Conservation (phyloP, 1,284 basidiomycete genomes). For the Melampsora americana region DNA sequence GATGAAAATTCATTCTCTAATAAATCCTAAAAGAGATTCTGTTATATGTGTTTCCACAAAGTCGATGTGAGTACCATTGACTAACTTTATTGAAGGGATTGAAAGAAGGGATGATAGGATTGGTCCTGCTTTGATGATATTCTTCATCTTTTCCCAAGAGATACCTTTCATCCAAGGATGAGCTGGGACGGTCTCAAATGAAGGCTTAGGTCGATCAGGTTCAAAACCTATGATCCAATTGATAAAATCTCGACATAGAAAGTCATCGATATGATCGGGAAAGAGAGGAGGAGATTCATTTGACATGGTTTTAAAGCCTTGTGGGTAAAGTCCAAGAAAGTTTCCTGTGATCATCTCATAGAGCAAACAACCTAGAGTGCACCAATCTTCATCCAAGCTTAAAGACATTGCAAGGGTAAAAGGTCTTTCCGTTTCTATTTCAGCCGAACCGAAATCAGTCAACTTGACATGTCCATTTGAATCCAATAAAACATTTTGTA, state of each 20-base stretch:
- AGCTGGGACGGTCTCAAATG: neutral
- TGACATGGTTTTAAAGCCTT: neutral
- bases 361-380: neutral
- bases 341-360: constrained; percentile 7
- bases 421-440: constrained; percentile 31
- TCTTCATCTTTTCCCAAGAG: neutral
- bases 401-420: constrained; percentile 51
- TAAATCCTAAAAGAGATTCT: too few relatives aligned
- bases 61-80: too few relatives aligned
- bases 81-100: too few relatives aligned
- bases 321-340: neutral
- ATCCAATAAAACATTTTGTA: constrained; percentile 52
- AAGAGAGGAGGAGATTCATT: neutral
- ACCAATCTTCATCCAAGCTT: neutral
- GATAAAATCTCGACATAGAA: neutral
- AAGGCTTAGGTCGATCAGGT: neutral
- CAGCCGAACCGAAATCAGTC: constrained; percentile 51
- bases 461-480: constrained; percentile 51
- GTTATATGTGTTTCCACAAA: too few relatives aligned
- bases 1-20: too few relatives aligned
- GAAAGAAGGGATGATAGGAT: neutral
- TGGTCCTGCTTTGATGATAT: neutral
- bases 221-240: neutral
- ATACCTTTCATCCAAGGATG: neutral
- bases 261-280: neutral